Evolutionary conservation across 108 stramenopile species (phyloP).

Genomic region (Nitzschia sp.): DNA sequence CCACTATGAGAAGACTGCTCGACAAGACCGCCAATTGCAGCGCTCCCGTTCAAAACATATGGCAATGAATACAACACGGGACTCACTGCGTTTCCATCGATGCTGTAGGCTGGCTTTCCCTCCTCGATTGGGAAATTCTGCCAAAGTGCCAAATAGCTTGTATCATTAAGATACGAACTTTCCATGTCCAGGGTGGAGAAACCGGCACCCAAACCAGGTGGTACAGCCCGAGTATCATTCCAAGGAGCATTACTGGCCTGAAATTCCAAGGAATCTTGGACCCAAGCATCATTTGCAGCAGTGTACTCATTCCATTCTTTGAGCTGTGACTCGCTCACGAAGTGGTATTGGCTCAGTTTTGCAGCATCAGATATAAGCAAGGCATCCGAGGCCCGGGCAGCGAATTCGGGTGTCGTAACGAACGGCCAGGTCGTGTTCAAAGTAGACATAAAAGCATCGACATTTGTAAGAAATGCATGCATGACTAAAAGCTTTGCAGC

Average conservation of each 20-base stretch:
- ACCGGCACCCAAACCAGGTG: neutral
- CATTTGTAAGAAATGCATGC: neutral
- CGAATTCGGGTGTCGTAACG: neutral
- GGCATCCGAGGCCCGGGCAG: neutral
- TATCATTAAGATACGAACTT: neutral
- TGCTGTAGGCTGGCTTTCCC: neutral
- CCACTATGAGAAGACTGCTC: neutral
- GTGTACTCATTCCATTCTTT: neutral
- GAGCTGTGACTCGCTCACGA: neutral
- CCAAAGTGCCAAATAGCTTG: constrained; percentile 8
- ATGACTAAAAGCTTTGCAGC: neutral
- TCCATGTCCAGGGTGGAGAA: neutral
- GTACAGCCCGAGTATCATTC: neutral
- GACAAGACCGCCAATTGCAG: neutral
- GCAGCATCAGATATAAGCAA: neutral
- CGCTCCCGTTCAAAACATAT: neutral
- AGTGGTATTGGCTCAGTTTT: constrained; percentile 1
- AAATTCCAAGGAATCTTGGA: neutral
- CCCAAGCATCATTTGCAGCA: constrained; percentile 2
- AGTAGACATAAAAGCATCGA: neutral
- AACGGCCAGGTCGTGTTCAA: constrained; percentile 2
- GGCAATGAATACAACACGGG: neutral
- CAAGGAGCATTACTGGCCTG: neutral
- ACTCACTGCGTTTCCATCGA: neutral
- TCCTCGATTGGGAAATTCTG: constrained; percentile 6